Evolutionary conservation across 495 filamentous ascomycete genomes (phyloP).

Genomic region (Oidiodendron maius): DNA sequence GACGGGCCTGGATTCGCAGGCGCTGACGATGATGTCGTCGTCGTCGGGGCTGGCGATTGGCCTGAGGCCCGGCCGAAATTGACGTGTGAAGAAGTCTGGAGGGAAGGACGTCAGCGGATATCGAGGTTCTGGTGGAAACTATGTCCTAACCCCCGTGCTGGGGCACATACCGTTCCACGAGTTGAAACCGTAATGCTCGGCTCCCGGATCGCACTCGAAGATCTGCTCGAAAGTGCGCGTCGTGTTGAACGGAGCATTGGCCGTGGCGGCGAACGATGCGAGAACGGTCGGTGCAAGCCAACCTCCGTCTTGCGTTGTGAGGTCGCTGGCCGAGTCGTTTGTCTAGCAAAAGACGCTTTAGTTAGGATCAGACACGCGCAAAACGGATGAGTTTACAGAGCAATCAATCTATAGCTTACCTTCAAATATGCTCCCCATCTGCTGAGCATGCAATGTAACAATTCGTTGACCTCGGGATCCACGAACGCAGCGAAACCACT

Average conservation of each 20-base stretch:
- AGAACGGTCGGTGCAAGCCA: conserved; percentile 56
- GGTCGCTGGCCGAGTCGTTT: neutral
- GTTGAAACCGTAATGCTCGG: conserved; percentile 51
- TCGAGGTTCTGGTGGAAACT: no score
- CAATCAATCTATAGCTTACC: neutral
- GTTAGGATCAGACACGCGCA: neutral
- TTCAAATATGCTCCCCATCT: conserved; percentile 46
- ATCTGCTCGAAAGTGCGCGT: conserved; percentile 43
- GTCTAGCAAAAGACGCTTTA: conserved; percentile 29
- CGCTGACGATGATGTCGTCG: conserved; percentile 53
- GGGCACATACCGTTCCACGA: conserved; percentile 75
- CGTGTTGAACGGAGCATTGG: conserved; percentile 23
- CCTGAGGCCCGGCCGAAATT: conserved; percentile 45
- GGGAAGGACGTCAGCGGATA: no score
- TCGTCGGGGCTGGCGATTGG: conserved; percentile 51
- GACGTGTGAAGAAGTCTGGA: conserved; percentile 74
- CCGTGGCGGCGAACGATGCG: conserved; percentile 21
- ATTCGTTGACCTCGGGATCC: conserved; percentile 58
- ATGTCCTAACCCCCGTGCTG: no score
- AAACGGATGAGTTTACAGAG: neutral
- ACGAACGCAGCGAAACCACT: conserved; percentile 61
- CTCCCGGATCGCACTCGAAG: conserved; percentile 42
- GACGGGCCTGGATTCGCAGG: conserved; percentile 59
- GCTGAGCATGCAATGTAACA: conserved; percentile 63
- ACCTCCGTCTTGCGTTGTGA: no score